Evolutionary conservation across 805 yeast species (phyloP), one percentile per base, ranked within the genome.

Genomic region (Cyberlindnera saturnus): DNA sequence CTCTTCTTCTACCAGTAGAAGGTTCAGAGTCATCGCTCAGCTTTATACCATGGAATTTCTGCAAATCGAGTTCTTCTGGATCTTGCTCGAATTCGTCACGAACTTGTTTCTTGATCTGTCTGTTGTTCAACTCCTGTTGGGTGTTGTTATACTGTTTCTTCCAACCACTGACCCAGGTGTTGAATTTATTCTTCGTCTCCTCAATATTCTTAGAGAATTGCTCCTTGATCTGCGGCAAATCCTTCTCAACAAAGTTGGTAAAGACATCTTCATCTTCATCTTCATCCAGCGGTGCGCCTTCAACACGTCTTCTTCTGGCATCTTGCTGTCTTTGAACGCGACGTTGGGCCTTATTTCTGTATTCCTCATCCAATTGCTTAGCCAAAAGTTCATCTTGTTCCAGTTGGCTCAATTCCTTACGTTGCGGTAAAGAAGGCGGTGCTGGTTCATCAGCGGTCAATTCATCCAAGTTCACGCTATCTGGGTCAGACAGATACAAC

Each of bases 331-430:
- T 58, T 37, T 55, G 57, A 13, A 58, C 52, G 13, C 63, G 61
- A 45, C 56, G 51, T 45, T 50, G 41, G 37, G 50, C 51, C 42
- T 51, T 47, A 36, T 60, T 52, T 36, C 67, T 69, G 50, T 72
- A 84, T 55, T 83, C 78, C 53, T 79, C 76, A 47, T 91, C 95
- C 57, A 91, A 70, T 55, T 75, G 71, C 49, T 93, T 77, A 1
- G 98, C 98, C 52, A 89, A 70, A 17, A 76, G 67, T 63, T 88
- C 98, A 63, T 93, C 98, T 47, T 80, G 82, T 44, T 69, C 73
- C 41, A 76, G 49, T 59, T 46, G 48, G 17, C 43, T 45, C 38
- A 45, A 13, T n/a, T 38, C 35, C 10, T 30, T 16, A 14, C 48
- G 47, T 16, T 80, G 84, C n/a, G 65, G 52, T 26, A 53, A 56